Evolutionary conservation across 2,329 filamentous ascomycete species (phyloP).

Genomic region (Ophiocordyceps australis): DNA sequence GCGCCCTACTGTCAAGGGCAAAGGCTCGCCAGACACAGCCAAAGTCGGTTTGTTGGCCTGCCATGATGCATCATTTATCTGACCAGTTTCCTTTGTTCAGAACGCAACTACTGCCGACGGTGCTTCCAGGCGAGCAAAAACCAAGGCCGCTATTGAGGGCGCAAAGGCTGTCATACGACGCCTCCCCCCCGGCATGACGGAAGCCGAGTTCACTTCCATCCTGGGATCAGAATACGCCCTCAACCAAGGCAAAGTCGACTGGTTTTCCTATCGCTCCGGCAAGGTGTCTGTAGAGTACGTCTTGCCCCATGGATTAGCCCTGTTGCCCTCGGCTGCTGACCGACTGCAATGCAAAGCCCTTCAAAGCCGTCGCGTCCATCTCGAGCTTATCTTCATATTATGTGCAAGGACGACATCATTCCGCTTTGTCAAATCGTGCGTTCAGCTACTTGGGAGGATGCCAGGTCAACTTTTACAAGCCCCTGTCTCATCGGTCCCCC

Average conservation of each 20-base stretch:
- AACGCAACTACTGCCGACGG: slow-evolving; percentile 9
- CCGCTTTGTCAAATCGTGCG: slow-evolving; percentile 55
- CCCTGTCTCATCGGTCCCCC: slow-evolving; percentile 62
- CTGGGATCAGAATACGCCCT: slow-evolving; percentile 68
- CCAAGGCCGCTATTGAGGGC: slow-evolving; percentile 25
- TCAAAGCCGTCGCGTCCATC: slow-evolving; percentile 71
- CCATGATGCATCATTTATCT: too few relatives aligned
- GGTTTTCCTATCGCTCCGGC: slow-evolving; percentile 45
- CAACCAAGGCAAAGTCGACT: slow-evolving; percentile 71
- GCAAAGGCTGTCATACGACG: slow-evolving; percentile 75
- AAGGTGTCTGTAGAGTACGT: slow-evolving; percentile 74
- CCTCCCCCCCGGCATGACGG: slow-evolving; percentile 70
- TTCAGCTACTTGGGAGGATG: slow-evolving; percentile 57
- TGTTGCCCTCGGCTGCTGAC: slow-evolving; percentile 3
- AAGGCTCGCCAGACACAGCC: too few relatives aligned
- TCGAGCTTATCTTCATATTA: slow-evolving; percentile 67
- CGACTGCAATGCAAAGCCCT: slow-evolving; percentile 28
- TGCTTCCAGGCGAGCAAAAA: slow-evolving; percentile 10
- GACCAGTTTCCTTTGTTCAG: too few relatives aligned
- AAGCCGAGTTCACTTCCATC: slow-evolving; percentile 53
- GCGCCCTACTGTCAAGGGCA: too few relatives aligned
- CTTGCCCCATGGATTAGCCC: neutral
- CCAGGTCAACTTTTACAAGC: slow-evolving; percentile 56
- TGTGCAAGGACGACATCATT: slow-evolving; percentile 49
- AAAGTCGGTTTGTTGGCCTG: too few relatives aligned